phyloP scores from a whole-genome alignment of 257 asterid genomes.

The Fraxinus quadrangulata region DNA sequence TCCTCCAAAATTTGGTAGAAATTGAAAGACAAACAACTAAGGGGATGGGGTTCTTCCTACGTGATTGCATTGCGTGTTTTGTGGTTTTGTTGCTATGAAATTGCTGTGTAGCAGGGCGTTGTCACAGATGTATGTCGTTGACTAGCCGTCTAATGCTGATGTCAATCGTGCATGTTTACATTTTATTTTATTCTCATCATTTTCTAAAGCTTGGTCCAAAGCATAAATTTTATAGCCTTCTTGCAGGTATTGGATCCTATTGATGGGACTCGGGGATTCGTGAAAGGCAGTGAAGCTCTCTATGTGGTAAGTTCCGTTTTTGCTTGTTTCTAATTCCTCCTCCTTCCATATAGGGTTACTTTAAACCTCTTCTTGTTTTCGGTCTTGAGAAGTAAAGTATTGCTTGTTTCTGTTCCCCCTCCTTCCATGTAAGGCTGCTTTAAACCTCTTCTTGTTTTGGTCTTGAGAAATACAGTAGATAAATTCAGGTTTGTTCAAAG shows the following conservation, averaged over 20 bases:
- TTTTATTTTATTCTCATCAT: slow-evolving; percentile 2
- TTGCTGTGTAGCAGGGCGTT: neutral
- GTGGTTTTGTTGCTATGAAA: slow-evolving; percentile 7
- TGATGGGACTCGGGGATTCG: slow-evolving; percentile 96
- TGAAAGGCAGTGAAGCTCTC: slow-evolving; percentile 83
- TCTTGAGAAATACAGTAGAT: neutral
- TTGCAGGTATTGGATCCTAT: slow-evolving; percentile 94
- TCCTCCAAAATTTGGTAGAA: slow-evolving; percentile 3
- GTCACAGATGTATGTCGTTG: neutral
- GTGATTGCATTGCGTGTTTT: neutral
- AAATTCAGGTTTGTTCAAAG: slow-evolving; percentile 15
- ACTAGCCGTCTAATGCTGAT: neutral
- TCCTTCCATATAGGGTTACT: slow-evolving; percentile 21
- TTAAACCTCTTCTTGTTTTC: slow-evolving; percentile 13
- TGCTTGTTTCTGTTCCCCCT: slow-evolving; percentile 18
- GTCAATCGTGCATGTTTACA: neutral
- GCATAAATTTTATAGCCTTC: slow-evolving; percentile 15
- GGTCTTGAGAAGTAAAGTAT: neutral
- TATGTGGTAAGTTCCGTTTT: slow-evolving; percentile 75
- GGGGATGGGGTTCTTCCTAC: neutral
- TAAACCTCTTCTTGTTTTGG: slow-evolving; percentile 15
- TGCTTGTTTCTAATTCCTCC: slow-evolving; percentile 20
- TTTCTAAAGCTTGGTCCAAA: slow-evolving; percentile 14
- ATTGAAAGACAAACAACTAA: neutral
- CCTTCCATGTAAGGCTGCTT: slow-evolving; percentile 19